Base-by-base conservation (phyloP, 352 stramenopile species). In the Peronospora belbahrii region DNA sequence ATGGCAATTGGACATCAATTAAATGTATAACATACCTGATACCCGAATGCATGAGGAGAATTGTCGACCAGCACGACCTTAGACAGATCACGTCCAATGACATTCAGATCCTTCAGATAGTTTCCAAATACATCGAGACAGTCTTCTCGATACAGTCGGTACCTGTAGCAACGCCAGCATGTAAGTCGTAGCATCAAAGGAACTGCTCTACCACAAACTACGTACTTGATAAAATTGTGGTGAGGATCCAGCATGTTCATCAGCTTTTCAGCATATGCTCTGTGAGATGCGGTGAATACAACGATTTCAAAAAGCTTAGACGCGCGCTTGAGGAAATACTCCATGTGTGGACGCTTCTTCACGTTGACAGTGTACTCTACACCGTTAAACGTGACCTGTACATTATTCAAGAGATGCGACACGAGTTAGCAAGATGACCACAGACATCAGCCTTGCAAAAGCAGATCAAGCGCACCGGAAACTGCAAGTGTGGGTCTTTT, bases 91-190 rank as follows among this genome's bases (percentile, higher is more conserved):
- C 95, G 67, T 6, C 94, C 92, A 0, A 99, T 71, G 10, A 98
- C 94, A 41, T 85, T 97, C n/a, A 99, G 62, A 49, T 99, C 97
- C 62, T 99, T 99, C 27, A 99, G 62, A 53, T 97, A 98, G 65
- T 98, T 98, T 2, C 96, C 96, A 43, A 98, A 96, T 3, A 99
- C 92, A 9, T 93, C 72, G 1, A 98, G 61, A 51, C 96, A 99
- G 39, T 95, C 84, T 25, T 98, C 93, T 41, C 96, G 78, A 62
- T 97, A 99, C 23, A 98, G 66, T 35, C 95, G 74, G 46, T 98
- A 85, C 42, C 86, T 86, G 68, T n/a, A 44, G 15, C 18, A 38
- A 40, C 39, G 13, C 25, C n/a, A 44, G 10, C 27, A 37, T 25
- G 18, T 57, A n/a, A 51, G 53, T 44, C 15, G 17, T 14, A 23